Evolutionary conservation across 345 rosid species (phyloP).

Genomic region (Mercurialis annua): DNA sequence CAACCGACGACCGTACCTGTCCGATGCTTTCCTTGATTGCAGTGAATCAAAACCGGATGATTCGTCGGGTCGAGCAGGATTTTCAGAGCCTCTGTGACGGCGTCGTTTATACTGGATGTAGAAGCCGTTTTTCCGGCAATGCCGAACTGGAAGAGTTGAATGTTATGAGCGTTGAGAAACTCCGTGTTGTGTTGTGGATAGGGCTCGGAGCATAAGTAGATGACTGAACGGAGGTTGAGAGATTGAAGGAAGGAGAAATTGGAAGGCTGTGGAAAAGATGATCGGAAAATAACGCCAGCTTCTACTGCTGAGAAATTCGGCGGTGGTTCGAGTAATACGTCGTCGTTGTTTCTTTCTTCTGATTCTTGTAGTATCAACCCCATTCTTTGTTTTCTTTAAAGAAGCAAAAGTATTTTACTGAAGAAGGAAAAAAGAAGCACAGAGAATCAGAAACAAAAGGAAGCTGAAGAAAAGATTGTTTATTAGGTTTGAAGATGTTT

Average conservation of each 20-base stretch:
- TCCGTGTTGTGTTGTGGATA: conserved; percentile 67
- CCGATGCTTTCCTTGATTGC: conserved; percentile 90
- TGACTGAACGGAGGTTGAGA: conserved; percentile 71
- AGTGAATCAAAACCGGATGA: conserved; percentile 85
- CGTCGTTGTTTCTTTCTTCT: conserved; percentile 11
- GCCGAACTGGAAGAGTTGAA: conserved; percentile 69
- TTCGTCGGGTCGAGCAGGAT: conserved; percentile 74
- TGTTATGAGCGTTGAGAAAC: conserved; percentile 49
- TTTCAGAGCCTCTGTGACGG: conserved; percentile 64
- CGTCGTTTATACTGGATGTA: conserved; percentile 44
- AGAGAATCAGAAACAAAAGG: not conserved
- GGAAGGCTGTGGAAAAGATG: conserved; percentile 54
- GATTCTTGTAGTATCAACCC: conserved; percentile 37
- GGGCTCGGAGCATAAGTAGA: conserved; percentile 83
- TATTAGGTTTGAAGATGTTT: not conserved
- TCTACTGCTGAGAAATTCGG: conserved; percentile 77
- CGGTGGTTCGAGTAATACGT: conserved; percentile 47
- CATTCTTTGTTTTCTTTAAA: conserved; percentile 25
- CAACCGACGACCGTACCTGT: conserved; percentile 88
- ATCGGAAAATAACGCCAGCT: conserved; percentile 74
- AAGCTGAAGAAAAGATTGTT: not conserved
- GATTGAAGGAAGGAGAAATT: conserved; percentile 59
- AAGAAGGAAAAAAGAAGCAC: not conserved
- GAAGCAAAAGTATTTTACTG: too few species aligned
- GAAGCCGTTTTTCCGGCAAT: conserved; percentile 81